Conservation (phyloP, 805 yeast species). For the Kurtzmaniella cleridarum region DNA sequence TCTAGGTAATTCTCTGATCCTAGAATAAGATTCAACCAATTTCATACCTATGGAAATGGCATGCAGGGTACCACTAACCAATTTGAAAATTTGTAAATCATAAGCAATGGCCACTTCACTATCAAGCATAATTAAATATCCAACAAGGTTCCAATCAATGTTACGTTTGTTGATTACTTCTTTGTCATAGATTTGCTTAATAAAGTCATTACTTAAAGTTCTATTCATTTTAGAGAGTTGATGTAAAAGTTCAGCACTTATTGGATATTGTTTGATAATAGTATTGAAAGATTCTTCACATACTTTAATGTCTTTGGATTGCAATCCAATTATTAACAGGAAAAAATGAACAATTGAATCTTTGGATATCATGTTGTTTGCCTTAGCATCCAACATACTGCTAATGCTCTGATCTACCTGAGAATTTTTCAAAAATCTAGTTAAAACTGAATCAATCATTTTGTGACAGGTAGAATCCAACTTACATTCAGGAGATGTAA, state of each 20-base stretch:
- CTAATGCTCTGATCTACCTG: too few relatives aligned
- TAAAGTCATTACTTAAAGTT: slow-evolving; percentile 48
- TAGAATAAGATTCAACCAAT: slow-evolving; percentile 43
- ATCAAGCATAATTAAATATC: slow-evolving; percentile 47
- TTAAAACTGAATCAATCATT: slow-evolving; percentile 1
- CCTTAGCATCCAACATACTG: too few relatives aligned
- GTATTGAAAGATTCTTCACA: slow-evolving; percentile 47
- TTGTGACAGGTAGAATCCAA: neutral
- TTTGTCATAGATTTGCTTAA: slow-evolving; percentile 33
- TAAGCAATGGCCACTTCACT: slow-evolving; percentile 52
- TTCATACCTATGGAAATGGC: slow-evolving; percentile 17
- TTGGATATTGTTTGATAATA: slow-evolving; percentile 34
- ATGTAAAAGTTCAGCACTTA: slow-evolving; percentile 40
- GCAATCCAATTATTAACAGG: slow-evolving; percentile 21
- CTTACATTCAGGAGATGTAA: neutral
- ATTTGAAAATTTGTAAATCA: slow-evolving; percentile 25
- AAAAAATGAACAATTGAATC: slow-evolving; percentile 16
- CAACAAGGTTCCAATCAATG: slow-evolving; percentile 43
- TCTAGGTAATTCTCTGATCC: slow-evolving; percentile 51
- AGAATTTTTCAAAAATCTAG: slow-evolving; percentile 9
- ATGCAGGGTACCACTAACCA: slow-evolving; percentile 5
- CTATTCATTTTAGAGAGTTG: slow-evolving; percentile 48
- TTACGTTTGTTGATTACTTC: slow-evolving; percentile 12
- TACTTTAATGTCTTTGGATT: slow-evolving; percentile 27
- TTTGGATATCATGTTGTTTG: slow-evolving; percentile 1